These are phyloP conservation scores for Avena insularis DNA, from an alignment of 176 grass and related monocot genomes.

Conservation along the genomic window DNA sequence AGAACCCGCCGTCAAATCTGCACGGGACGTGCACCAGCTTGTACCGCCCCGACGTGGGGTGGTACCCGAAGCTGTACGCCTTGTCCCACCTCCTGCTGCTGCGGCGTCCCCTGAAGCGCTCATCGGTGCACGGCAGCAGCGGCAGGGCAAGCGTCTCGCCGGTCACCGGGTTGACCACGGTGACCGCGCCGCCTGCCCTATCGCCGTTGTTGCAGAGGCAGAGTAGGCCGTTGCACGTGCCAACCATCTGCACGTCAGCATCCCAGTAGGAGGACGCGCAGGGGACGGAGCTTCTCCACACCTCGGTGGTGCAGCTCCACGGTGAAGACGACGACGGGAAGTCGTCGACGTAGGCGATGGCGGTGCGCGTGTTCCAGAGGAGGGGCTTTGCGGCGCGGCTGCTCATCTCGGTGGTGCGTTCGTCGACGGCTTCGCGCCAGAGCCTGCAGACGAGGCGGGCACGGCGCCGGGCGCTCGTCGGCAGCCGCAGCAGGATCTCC, in stretches of 20 bases:
- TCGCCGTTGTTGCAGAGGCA: neutral
- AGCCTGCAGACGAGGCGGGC: no score
- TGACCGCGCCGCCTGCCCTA: neutral
- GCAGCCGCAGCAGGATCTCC: neutral
- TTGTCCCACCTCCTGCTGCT: neutral
- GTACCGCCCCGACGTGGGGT: no score
- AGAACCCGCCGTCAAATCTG: no score
- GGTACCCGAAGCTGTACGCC: no score
- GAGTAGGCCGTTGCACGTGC: neutral
- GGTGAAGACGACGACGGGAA: neutral
- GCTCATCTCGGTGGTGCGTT: neutral
- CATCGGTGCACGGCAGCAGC: neutral
- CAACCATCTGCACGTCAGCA: neutral
- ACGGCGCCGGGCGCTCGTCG: neutral
- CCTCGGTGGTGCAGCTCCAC: neutral
- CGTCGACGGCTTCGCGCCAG: no score
- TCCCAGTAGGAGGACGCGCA: no score
- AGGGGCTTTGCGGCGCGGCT: neutral
- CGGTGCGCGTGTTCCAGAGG: neutral
- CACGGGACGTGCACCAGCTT: no score
- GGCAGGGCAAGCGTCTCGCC: neutral
- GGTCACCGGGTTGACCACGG: neutral
- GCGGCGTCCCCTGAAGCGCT: no score
- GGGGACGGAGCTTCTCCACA: neutral
- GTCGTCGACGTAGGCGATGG: neutral